Evolutionary conservation across 2,329 filamentous ascomycete genomes (phyloP).

Genomic region (Penicillium sp.): DNA sequence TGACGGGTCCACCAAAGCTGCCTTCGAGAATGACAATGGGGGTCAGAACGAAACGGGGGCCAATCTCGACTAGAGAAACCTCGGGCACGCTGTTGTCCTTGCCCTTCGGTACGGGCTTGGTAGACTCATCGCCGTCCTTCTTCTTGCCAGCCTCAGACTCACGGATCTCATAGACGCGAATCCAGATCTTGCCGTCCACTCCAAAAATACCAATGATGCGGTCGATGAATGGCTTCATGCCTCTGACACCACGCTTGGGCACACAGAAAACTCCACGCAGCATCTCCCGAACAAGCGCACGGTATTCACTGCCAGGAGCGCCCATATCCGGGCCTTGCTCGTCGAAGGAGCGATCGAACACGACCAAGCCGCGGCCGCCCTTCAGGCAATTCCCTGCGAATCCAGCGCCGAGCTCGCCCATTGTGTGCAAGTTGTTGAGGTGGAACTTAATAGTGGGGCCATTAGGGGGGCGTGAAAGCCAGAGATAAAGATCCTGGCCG

Average conservation of each 20-base stretch:
- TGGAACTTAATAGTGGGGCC: constrained; percentile 65
- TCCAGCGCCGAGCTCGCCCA: constrained; percentile 77
- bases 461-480: constrained; percentile 88
- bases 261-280: constrained; percentile 90
- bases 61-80: constrained; percentile 84
- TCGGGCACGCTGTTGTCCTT: constrained; percentile 63
- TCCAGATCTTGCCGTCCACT: constrained; percentile 92
- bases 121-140: constrained; percentile 42
- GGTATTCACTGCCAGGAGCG: constrained; percentile 46
- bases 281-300: constrained; percentile 70
- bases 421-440: constrained; percentile 72
- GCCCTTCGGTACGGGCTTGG: constrained; percentile 39
- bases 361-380: constrained; percentile 84
- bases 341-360: constrained; percentile 86
- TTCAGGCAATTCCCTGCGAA: constrained; percentile 97
- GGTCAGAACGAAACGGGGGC: constrained; percentile 86
- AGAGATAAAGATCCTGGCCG: constrained; percentile 88
- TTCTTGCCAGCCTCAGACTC: constrained; percentile 68
- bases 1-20: constrained; percentile 90
- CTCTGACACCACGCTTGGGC: constrained; percentile 73
- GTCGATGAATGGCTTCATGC: constrained; percentile 93
- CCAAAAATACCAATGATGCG: constrained; percentile 91
- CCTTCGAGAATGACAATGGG: constrained; percentile 95
- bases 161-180: constrained; percentile 88
- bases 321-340: constrained; percentile 71